phyloP scores from a whole-genome alignment of 2,329 filamentous ascomycete genomes.

The Ascochyta fabae region DNA sequence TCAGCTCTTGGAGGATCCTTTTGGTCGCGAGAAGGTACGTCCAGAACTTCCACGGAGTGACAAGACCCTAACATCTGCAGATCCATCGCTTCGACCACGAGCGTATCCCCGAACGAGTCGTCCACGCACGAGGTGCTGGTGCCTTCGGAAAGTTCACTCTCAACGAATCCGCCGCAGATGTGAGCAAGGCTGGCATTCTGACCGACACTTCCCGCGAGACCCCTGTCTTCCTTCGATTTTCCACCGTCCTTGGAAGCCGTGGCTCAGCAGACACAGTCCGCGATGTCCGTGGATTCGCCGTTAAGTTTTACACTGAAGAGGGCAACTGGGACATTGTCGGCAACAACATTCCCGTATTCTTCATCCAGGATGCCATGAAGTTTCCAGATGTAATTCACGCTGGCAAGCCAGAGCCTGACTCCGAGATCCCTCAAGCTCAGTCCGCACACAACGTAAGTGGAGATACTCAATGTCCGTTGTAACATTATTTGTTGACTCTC shows the following conservation, averaged over 20 bases:
- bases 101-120: slow-evolving; percentile 71
- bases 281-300: slow-evolving; percentile 81
- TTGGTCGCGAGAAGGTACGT: slow-evolving; percentile 73
- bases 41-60: background rate
- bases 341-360: slow-evolving; percentile 78
- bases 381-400: slow-evolving; percentile 71
- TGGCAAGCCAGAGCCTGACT: slow-evolving; percentile 73
- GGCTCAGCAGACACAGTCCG: slow-evolving; percentile 82
- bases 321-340: slow-evolving; percentile 79
- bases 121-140: slow-evolving; percentile 69
- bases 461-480: no score
- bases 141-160: slow-evolving; percentile 73
- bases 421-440: slow-evolving; percentile 74
- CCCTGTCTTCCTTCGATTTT: slow-evolving; percentile 75
- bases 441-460: slow-evolving; percentile 64
- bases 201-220: slow-evolving; percentile 73
- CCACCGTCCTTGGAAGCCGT: slow-evolving; percentile 75
- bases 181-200: slow-evolving; percentile 68
- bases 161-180: slow-evolving; percentile 66
- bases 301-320: slow-evolving; percentile 79
- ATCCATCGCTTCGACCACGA: slow-evolving; percentile 80
- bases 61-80: slow-evolving; percentile 48
- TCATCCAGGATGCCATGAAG: slow-evolving; percentile 77
- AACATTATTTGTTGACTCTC: no score
- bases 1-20: slow-evolving; percentile 72